A percentile compares a stretch with the other conserved stretches of the same genome.
Conservation (phyloP, 192 early-diverging fungal genomes). For the Linnemannia zychae region DNA sequence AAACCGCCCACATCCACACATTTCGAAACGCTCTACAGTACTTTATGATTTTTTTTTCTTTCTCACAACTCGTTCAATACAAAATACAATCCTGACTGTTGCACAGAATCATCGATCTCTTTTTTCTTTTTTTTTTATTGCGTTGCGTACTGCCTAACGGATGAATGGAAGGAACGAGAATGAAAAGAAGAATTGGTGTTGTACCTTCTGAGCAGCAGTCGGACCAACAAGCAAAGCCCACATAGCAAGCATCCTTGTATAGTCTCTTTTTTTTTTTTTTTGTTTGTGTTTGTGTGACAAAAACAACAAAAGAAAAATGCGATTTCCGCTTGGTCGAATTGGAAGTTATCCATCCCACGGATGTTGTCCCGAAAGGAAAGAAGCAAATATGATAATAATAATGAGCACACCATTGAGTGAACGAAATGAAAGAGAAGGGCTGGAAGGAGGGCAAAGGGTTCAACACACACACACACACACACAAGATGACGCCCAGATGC, state of each 20-base stretch:
- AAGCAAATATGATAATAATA: not conserved
- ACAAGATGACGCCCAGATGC: not conserved
- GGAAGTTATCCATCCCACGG: not conserved
- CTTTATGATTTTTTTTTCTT: not conserved
- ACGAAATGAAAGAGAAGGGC: not conserved
- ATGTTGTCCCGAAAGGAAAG: not conserved
- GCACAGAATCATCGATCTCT: not conserved
- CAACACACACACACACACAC: not conserved
- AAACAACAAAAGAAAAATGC: not conserved
- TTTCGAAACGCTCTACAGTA: not conserved
- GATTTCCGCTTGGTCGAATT: not conserved
- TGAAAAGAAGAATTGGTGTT: not conserved
- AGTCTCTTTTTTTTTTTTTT: not conserved
- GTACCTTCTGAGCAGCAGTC: not conserved
- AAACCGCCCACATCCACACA: not conserved
- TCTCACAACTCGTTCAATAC: not conserved
- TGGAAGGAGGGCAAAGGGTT: not conserved
- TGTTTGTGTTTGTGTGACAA: slow-evolving; percentile 7
- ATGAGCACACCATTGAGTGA: not conserved
- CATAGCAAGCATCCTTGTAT: not conserved
- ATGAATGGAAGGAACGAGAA: not conserved
- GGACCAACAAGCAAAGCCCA: not conserved
- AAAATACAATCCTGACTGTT: not conserved
- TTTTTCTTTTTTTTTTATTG: not conserved
- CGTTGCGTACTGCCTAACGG: not conserved